Evolutionary conservation across 768 basidiomycete species (phyloP), one percentile per base, ranked within the genome.

Genomic region (Suillus weaverae): DNA sequence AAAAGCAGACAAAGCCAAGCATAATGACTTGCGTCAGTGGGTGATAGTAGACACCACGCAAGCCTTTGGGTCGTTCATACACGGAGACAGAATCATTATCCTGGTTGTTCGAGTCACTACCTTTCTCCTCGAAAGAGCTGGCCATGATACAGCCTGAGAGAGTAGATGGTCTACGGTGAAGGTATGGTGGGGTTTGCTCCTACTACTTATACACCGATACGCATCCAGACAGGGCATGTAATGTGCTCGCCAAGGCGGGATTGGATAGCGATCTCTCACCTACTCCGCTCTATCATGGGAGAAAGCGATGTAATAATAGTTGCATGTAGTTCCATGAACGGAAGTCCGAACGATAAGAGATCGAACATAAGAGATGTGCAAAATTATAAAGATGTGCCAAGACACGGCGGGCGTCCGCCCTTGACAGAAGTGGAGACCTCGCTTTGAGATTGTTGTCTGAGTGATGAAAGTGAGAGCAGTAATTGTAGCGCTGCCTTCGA

Each of bases 1-100:
- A 74, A 71, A 83, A 83, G 44, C 89, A 90, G 56, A 90, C 85
- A 56, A 91, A 81, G 48, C 88, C 90, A 56, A 91, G 81, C 80
- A 92, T 81, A 63, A 88, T 72, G 5, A 80, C 80, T 74, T 89
- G 87, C 0, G 84, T 85, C 62, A 80, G 69, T n/a, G 86, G 84
- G 69, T 88, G 80, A 68, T 84, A 82, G 73, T 88, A 89, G 22
- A 87, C n/a, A 20, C 83, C 84, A 68, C 76, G 83, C 60, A 86
- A 61, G 18, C 86, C 86, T 5, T 71, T 80, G 4, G 82, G 85
- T 46, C 81, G 81, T 66, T 81, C 74, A 67, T 76, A 80, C 69
- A 72, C 32, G 0, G 35, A 57, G 7, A 30, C 32, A n/a, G 39
- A 46, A n/a, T 57, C 33, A 35, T 41, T 7, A 30, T 64, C 66